Conservation (phyloP, 306 rosid genomes). For the Rubus parviflorus region DNA sequence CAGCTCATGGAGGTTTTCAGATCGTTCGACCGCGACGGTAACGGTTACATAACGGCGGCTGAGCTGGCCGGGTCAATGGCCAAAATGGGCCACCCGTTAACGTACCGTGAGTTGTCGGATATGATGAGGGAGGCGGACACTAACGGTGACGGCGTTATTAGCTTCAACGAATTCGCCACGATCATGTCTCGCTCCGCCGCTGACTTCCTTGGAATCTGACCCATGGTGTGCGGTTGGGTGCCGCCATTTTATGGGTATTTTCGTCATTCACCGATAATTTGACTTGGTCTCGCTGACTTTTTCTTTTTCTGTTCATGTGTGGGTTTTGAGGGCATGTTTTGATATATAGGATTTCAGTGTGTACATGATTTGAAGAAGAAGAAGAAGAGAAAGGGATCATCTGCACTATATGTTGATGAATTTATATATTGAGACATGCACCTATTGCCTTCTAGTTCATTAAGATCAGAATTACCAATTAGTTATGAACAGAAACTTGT, state of each 20-base stretch:
- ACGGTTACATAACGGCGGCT: slow-evolving; percentile 69
- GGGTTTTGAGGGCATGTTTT: neutral
- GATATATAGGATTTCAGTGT: neutral
- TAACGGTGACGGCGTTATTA: slow-evolving; percentile 82
- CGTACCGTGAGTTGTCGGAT: slow-evolving; percentile 59
- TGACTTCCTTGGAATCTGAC: slow-evolving; percentile 56
- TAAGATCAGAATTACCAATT: neutral
- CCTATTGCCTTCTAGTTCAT: neutral
- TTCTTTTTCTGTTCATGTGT: neutral
- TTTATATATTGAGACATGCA: neutral
- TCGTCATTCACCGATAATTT: neutral
- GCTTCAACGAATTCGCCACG: slow-evolving; percentile 64
- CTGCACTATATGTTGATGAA: neutral
- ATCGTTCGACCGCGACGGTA: slow-evolving; percentile 81
- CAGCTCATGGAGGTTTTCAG: slow-evolving; percentile 69
- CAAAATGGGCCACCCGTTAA: slow-evolving; percentile 75
- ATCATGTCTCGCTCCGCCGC: slow-evolving; percentile 76
- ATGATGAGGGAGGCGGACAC: slow-evolving; percentile 78
- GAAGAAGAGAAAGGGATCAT: neutral
- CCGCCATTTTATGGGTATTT: neutral
- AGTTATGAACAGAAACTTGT: neutral
- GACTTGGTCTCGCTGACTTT: slow-evolving; percentile 16
- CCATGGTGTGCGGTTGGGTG: neutral
- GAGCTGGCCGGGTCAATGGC: slow-evolving; percentile 92
- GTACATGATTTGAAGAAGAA: neutral